Evolutionary conservation across 306 rosid genomes (phyloP).

Genomic region (Citrullus colocynthis): DNA sequence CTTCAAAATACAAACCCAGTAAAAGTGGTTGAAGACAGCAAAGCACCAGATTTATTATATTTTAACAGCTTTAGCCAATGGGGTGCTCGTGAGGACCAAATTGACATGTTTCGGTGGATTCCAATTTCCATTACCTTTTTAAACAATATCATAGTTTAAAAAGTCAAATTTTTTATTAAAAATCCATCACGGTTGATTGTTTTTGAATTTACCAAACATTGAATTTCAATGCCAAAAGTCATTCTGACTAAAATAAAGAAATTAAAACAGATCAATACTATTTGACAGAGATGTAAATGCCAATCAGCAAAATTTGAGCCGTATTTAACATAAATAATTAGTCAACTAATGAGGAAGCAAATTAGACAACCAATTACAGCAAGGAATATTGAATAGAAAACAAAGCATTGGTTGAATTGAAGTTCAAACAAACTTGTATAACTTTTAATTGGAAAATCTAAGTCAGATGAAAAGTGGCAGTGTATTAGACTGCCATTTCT

Average conservation of each 20-base stretch:
- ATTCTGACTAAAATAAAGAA: neutral
- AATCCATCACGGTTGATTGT: neutral
- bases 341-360: neutral
- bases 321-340: neutral
- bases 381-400: neutral
- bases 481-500: neutral
- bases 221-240: neutral
- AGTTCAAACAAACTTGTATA: neutral
- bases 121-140: neutral
- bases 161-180: neutral
- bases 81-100: neutral
- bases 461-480: neutral
- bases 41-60: neutral
- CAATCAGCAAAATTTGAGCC: neutral
- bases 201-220: neutral
- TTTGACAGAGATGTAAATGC: neutral
- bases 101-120: neutral
- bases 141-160: neutral
- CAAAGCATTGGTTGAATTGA: neutral
- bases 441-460: neutral
- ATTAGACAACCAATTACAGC: slow-evolving; percentile 4
- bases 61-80: neutral
- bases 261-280: neutral
- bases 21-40: neutral
- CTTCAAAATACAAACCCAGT: neutral